These are phyloP conservation scores for Penicillium tannophilum DNA, from an alignment of 495 filamentous ascomycete species.

Conservation along the genomic window DNA sequence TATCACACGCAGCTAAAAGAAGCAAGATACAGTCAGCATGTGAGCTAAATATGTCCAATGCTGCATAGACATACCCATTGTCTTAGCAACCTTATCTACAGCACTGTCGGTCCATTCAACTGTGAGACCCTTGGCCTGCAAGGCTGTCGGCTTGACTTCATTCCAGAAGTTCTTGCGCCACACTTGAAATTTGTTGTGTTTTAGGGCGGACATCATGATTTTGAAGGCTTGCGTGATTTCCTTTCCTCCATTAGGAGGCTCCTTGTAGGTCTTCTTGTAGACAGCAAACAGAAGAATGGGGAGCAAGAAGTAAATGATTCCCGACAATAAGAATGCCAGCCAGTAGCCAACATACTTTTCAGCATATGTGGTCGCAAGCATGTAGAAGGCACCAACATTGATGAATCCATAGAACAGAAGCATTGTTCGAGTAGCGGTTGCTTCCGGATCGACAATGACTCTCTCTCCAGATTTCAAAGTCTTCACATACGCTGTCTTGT, in stretches of 20 bases:
- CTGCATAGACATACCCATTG: constrained; percentile 29
- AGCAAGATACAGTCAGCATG: neutral
- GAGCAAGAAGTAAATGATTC: constrained; percentile 56
- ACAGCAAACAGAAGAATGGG: constrained; percentile 52
- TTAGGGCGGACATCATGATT: constrained; percentile 54
- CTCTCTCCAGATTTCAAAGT: constrained; percentile 39
- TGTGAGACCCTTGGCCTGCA: constrained; percentile 49
- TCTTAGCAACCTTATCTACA: constrained; percentile 50
- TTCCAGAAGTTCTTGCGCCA: constrained; percentile 65
- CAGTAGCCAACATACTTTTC: constrained; percentile 46
- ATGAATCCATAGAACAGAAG: constrained; percentile 42
- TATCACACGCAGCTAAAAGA: constrained; percentile 44
- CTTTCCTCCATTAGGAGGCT: constrained; percentile 50
- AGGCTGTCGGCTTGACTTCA: constrained; percentile 61
- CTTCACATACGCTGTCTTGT: constrained; percentile 34
- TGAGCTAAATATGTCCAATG: neutral
- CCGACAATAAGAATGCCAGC: constrained; percentile 35
- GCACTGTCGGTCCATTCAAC: constrained; percentile 51
- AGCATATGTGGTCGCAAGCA: constrained; percentile 40
- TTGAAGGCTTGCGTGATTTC: constrained; percentile 58
- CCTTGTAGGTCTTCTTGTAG: constrained; percentile 49
- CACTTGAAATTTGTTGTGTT: constrained; percentile 57
- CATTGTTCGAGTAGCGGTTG: constrained; percentile 36
- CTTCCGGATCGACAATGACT: constrained; percentile 43
- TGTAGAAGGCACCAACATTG: constrained; percentile 42